Evolutionary conservation across 352 stramenopile genomes (phyloP).

Genomic region (Thraustotheca clavata): DNA sequence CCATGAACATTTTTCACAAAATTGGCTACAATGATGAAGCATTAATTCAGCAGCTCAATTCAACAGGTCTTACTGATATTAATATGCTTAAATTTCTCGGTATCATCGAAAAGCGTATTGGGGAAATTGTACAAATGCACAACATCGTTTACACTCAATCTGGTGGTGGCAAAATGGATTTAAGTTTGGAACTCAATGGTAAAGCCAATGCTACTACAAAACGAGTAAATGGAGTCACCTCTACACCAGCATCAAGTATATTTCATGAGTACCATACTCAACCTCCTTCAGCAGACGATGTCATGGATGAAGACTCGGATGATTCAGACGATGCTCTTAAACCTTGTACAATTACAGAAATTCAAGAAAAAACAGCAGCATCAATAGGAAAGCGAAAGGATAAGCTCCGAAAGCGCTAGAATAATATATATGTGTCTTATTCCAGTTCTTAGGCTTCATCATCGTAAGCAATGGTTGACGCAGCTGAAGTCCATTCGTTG

Average conservation of each 20-base stretch:
- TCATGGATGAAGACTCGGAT: slow-evolving; percentile 63
- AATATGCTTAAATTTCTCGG: slow-evolving; percentile 76
- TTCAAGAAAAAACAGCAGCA: slow-evolving; percentile 68
- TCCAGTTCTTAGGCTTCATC: background rate
- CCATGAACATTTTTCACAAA: slow-evolving; percentile 76
- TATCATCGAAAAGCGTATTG: slow-evolving; percentile 76
- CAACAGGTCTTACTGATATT: slow-evolving; percentile 67
- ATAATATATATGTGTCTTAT: no score
- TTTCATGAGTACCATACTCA: slow-evolving; percentile 32
- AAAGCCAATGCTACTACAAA: background rate
- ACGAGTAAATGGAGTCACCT: background rate
- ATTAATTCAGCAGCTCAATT: slow-evolving; percentile 52
- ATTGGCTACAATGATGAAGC: slow-evolving; percentile 62
- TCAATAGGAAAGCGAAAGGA: slow-evolving; percentile 57
- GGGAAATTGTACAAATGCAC: slow-evolving; percentile 80
- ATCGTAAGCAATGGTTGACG: slow-evolving; percentile 4
- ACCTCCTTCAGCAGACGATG: slow-evolving; percentile 57
- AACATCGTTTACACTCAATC: slow-evolving; percentile 41
- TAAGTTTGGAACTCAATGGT: background rate
- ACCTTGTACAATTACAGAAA: slow-evolving; percentile 63
- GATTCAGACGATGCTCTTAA: slow-evolving; percentile 58
- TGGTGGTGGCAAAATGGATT: slow-evolving; percentile 3
- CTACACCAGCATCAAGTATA: background rate
- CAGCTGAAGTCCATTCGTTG: slow-evolving; percentile 3
- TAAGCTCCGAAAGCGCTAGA: slow-evolving; percentile 29